A percentile compares a stretch with the other conserved stretches of the same genome.
These are phyloP conservation scores for Pseudozyma hubeiensis DNA, from an alignment of 1,284 basidiomycete species.

Conservation along the genomic window DNA sequence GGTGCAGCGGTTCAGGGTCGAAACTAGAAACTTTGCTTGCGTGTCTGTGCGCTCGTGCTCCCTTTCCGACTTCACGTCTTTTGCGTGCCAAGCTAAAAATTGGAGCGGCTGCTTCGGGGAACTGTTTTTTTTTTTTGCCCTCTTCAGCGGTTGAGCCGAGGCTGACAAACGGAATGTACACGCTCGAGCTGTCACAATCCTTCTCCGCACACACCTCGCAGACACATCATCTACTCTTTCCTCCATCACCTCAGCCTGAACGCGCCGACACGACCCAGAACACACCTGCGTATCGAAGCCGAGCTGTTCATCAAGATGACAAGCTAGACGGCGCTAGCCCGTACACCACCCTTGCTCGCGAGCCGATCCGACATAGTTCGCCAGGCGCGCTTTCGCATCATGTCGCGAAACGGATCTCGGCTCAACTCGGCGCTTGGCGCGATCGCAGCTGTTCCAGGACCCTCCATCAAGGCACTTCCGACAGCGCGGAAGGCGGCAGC, in stretches of 20 bases:
- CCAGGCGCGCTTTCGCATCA: background rate
- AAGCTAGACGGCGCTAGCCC: background rate
- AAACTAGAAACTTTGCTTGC: no score
- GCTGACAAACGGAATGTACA: no score
- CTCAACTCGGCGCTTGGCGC: conserved; percentile 3
- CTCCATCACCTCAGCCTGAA: background rate
- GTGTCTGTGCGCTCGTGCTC: no score
- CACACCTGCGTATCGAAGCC: background rate
- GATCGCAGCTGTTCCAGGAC: background rate
- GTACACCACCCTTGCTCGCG: background rate
- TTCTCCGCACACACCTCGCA: no score
- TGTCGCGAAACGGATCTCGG: conserved; percentile 14
- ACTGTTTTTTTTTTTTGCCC: no score
- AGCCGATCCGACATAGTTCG: background rate
- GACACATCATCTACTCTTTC: background rate
- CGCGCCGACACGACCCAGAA: background rate
- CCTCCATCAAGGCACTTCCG: background rate
- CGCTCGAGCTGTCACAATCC: no score
- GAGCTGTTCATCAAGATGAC: background rate
- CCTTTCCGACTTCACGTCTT: no score
- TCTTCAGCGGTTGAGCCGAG: no score
- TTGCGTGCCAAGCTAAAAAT: no score
- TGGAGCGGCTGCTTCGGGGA: no score
- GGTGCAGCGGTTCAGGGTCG: no score
- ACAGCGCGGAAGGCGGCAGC: background rate